A percentile compares a stretch with the other conserved stretches of the same genome.
Conservation (phyloP, 768 basidiomycete species). For the Hortiboletus campestris region DNA sequence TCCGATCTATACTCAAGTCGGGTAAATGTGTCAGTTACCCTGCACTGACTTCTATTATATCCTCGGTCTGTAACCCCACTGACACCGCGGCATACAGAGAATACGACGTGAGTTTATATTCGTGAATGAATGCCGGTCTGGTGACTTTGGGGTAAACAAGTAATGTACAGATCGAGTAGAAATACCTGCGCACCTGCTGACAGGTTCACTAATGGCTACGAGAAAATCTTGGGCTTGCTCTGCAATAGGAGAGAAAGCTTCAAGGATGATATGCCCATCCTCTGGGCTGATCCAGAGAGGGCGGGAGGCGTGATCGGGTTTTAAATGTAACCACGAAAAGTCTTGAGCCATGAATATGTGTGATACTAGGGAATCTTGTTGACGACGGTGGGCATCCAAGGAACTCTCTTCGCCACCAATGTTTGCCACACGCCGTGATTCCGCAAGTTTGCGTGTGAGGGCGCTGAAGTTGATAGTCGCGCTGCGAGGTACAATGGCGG, state of each 20-base stretch:
- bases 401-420: constrained; percentile 45
- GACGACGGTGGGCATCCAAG: constrained; percentile 63
- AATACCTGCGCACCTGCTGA: constrained; percentile 77
- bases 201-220: constrained; percentile 96
- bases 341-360: constrained; percentile 84
- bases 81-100: constrained; percentile 98
- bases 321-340: constrained; percentile 83
- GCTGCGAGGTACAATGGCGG: constrained; percentile 56
- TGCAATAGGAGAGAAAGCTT: constrained; percentile 96
- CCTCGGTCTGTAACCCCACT: constrained; percentile 94
- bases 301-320: constrained; percentile 86
- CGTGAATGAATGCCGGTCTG: constrained; percentile 97
- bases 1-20: constrained; percentile 34
- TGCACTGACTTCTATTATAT: constrained; percentile 89
- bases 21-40: constrained; percentile 14
- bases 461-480: constrained; percentile 89
- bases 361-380: constrained; percentile 74
- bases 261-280: constrained; percentile 90
- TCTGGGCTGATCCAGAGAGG: constrained; percentile 97
- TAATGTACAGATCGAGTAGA: constrained; percentile 28
- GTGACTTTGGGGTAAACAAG: constrained; percentile 12
- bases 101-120: constrained; percentile 98
- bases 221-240: constrained; percentile 98
- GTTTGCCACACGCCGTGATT: constrained; percentile 48
- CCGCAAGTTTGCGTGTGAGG: constrained; percentile 73